A percentile compares a stretch with the other conserved stretches of the same genome.
These are phyloP conservation scores for Tetraselmis chui DNA, from an alignment of 139 green algal genomes.

Conservation along the genomic window DNA sequence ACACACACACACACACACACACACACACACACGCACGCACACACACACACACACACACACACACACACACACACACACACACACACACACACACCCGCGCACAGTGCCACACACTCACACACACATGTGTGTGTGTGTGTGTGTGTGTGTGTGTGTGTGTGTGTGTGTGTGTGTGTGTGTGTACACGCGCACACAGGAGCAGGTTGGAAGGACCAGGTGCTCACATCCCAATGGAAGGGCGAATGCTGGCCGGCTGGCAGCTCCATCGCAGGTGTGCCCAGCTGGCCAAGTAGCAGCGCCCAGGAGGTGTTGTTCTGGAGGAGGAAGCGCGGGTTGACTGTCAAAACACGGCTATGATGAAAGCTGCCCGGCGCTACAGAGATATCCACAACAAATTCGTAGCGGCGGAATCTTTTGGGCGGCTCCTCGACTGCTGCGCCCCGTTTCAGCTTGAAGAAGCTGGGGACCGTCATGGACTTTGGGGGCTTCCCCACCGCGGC, in stretches of 20 bases:
- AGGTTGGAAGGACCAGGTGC: conserved; percentile 13
- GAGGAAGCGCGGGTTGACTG: conserved; percentile 32
- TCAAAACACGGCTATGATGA: conserved; percentile 34
- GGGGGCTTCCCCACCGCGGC: too few species aligned
- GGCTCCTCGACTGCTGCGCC: background rate
- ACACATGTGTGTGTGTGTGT: too few species aligned
- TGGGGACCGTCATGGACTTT: background rate
- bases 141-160: too few species aligned
- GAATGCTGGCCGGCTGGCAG: conserved; percentile 7
- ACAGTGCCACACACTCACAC: too few species aligned
- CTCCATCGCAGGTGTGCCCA: conserved; percentile 10
- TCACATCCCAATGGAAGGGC: conserved; percentile 38
- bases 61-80: too few species aligned
- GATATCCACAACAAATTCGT: conserved; percentile 39
- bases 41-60: too few species aligned
- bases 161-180: too few species aligned
- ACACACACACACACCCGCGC: too few species aligned
- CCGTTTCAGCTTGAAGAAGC: background rate
- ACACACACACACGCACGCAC: too few species aligned
- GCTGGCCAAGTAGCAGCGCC: conserved; percentile 26
- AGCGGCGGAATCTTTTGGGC: background rate
- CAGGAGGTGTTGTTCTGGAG: conserved; percentile 32
- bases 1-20: too few species aligned
- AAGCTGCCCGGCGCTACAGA: conserved; percentile 26
- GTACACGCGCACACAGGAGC: too few species aligned